Evolutionary conservation across 441 rosid genomes (phyloP), one percentile per base, ranked within the genome.

Genomic region (Euphorbia schlechtendalii): DNA sequence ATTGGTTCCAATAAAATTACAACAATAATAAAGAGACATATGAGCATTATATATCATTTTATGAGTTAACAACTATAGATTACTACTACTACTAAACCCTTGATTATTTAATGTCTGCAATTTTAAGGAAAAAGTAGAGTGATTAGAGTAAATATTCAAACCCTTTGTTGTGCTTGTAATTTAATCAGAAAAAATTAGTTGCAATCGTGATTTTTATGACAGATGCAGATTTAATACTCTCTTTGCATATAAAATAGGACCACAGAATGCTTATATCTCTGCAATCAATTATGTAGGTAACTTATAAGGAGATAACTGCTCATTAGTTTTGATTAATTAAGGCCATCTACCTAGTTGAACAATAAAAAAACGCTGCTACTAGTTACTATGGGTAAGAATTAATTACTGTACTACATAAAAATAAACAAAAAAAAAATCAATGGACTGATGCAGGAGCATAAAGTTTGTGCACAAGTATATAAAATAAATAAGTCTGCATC

Each of bases 381-480:
- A 43, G n/a, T 46, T 62, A 12, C 65, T 45, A 45, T 48, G 21
- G n/a, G 21, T 43, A 30, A 11, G 27, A 63, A 51, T 53, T 55
- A 64, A 34, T 51, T 64, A 52, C 22, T 52, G 27, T 6, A 32
- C 6, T 52, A 34, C n/a, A n/a, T n/a, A n/a, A n/a, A 22, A 18
- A 24, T 17, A 45, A 58, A 61, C 7, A 9, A 21, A 54, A 54
- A 21, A 8, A 30, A 12, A n/a, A n/a, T n/a, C n/a, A n/a, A n/a
- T n/a, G n/a, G n/a, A n/a, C 21, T 21, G 53, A 5, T 8, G 45
- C 52, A 20, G 24, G 14, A 55, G 59, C 34, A 34, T 48, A 20
- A 46, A 52, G 38, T 14, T 5, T 53, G 48, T n/a, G 25, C 2
- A 9, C 14, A 41, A 12, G 45, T 18, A 40, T 61, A 22, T 8